phyloP scores from a whole-genome alignment of 495 filamentous ascomycete genomes.

The Aspergillus avenaceus region DNA sequence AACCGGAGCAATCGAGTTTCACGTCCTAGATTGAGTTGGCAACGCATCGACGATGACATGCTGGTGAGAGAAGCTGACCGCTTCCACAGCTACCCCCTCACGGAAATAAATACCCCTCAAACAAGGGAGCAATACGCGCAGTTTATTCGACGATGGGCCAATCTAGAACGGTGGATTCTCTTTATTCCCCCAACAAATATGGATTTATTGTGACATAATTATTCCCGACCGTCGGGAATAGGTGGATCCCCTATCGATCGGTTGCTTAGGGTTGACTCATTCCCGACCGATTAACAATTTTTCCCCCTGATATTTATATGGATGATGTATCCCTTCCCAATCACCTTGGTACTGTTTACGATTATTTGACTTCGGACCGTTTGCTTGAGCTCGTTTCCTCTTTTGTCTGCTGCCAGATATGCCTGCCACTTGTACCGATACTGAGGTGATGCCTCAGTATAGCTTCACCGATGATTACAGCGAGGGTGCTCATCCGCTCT shows the following conservation, averaged over 20 bases:
- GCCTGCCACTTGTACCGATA: background rate
- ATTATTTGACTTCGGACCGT: too few relatives aligned
- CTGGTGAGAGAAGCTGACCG: background rate
- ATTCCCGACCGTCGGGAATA: slow-evolving; percentile 1
- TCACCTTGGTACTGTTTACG: too few relatives aligned
- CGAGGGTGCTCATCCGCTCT: slow-evolving; percentile 42
- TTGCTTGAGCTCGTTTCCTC: too few relatives aligned
- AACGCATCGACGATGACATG: background rate
- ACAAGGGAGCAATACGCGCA: too few relatives aligned
- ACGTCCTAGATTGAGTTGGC: background rate
- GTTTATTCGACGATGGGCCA: too few relatives aligned
- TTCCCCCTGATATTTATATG: too few relatives aligned
- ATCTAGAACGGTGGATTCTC: background rate
- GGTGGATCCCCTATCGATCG: background rate
- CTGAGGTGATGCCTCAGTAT: slow-evolving; percentile 14
- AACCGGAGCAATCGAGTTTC: background rate
- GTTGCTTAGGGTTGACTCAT: background rate
- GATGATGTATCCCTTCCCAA: background rate
- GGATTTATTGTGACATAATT: background rate
- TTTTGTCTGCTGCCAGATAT: too few relatives aligned
- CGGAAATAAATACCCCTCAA: too few relatives aligned
- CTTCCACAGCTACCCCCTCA: too few relatives aligned
- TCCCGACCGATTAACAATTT: background rate
- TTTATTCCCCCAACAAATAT: too few relatives aligned
- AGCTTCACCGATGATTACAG: slow-evolving; percentile 46